phyloP scores from a whole-genome alignment of 1,139 yeast species.

The Petasospora rhodanensis region DNA sequence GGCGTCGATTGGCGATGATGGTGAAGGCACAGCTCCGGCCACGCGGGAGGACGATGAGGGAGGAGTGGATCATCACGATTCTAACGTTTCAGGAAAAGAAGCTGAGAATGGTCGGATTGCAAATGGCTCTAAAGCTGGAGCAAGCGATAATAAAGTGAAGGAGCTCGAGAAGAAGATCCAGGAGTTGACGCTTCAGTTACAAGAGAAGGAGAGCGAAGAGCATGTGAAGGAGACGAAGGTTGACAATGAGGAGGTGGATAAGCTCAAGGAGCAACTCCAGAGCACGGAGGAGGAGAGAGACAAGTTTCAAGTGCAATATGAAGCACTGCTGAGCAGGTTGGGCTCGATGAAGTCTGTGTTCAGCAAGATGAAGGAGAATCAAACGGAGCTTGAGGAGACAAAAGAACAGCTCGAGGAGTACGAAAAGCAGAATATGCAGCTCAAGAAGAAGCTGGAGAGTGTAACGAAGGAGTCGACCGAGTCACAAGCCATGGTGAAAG shows the following conservation, averaged over 20 bases:
- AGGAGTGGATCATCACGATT: slow-evolving; percentile 9
- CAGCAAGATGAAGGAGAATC: slow-evolving; percentile 70
- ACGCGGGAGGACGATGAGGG: slow-evolving; percentile 6
- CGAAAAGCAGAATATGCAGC: slow-evolving; percentile 32
- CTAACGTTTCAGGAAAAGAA: slow-evolving; percentile 6
- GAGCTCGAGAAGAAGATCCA: slow-evolving; percentile 16
- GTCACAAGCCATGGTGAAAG: slow-evolving; percentile 30
- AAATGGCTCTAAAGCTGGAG: slow-evolving; percentile 10
- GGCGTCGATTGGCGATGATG: slow-evolving; percentile 8
- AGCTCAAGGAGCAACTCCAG: slow-evolving; percentile 34
- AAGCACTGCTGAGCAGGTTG: slow-evolving; percentile 65
- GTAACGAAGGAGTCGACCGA: slow-evolving; percentile 29
- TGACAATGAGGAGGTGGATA: slow-evolving; percentile 17
- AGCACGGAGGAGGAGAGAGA: slow-evolving; percentile 54
- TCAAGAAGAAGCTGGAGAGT: slow-evolving; percentile 29
- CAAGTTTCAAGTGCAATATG: slow-evolving; percentile 66
- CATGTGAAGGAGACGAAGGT: slow-evolving; percentile 5
- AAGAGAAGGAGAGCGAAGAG: slow-evolving; percentile 6
- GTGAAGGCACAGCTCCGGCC: slow-evolving; percentile 4
- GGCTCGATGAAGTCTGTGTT: slow-evolving; percentile 78
- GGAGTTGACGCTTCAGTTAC: slow-evolving; percentile 21
- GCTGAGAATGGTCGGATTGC: slow-evolving; percentile 8
- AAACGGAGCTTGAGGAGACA: slow-evolving; percentile 50
- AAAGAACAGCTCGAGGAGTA: slow-evolving; percentile 39
- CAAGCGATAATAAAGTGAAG: slow-evolving; percentile 3